Evolutionary conservation across 257 asterid genomes (phyloP).

Genomic region (Gentiana macrophylla): DNA sequence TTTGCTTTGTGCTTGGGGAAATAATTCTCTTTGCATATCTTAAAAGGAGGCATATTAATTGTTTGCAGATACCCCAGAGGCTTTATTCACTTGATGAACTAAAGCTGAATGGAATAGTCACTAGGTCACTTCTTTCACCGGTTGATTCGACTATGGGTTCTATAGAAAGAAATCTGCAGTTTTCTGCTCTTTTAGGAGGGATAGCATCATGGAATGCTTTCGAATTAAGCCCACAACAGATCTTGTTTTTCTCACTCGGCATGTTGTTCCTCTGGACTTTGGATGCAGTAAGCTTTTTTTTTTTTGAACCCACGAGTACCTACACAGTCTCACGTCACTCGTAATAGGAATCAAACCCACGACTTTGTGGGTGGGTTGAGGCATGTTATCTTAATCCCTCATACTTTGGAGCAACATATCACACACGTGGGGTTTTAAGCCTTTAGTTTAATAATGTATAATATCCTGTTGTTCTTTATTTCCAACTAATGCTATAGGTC

Average conservation of each 20-base stretch:
- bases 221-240: conserved; percentile 45
- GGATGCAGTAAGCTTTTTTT: conserved; percentile 55
- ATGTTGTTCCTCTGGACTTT: conserved; percentile 70
- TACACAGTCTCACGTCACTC: too few relatives aligned
- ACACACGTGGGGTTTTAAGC: not conserved
- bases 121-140: conserved; percentile 68
- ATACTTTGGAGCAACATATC: too few relatives aligned
- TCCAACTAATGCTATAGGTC: not conserved
- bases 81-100: conserved; percentile 88
- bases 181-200: conserved; percentile 67
- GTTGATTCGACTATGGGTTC: conserved; percentile 69
- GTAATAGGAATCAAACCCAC: too few relatives aligned
- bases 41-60: too few relatives aligned
- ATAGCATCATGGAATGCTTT: conserved; percentile 50
- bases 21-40: too few relatives aligned
- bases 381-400: too few relatives aligned
- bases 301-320: too few relatives aligned
- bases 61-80: conserved; percentile 87
- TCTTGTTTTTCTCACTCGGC: conserved; percentile 50
- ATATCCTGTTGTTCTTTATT: too few relatives aligned
- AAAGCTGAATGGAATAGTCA: conserved; percentile 74
- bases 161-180: conserved; percentile 58
- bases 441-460: not conserved
- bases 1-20: too few relatives aligned
- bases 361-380: too few relatives aligned